A percentile compares a stretch with the other conserved stretches of the same genome.
Conservation (phyloP, 257 asterid species). For the Asclepias syriaca region DNA sequence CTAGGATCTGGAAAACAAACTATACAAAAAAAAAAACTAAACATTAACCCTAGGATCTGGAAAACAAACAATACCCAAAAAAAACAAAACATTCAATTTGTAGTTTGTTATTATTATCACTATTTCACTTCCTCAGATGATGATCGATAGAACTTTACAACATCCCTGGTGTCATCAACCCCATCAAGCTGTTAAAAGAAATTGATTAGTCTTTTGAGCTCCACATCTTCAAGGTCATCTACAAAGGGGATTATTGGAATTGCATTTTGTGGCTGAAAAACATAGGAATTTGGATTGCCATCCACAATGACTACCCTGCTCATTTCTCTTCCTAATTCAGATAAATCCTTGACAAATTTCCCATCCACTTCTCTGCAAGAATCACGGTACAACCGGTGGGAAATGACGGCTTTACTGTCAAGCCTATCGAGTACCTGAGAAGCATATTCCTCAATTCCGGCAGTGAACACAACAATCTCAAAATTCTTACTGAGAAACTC, state of each 20-base stretch:
- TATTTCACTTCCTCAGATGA: constrained; percentile 10
- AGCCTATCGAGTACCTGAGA: constrained; percentile 70
- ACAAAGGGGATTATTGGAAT: constrained; percentile 62
- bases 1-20: too few species aligned
- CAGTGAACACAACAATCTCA: constrained; percentile 84
- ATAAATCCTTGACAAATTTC: constrained; percentile 70
- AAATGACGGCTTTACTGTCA: constrained; percentile 49
- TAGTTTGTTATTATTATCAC: too few species aligned
- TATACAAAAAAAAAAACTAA: too few species aligned
- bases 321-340: constrained; percentile 72
- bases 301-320: constrained; percentile 57
- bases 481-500: constrained; percentile 42
- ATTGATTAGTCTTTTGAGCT: constrained; percentile 52
- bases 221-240: constrained; percentile 63
- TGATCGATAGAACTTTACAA: constrained; percentile 34
- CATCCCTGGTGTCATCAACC: constrained; percentile 62
- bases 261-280: constrained; percentile 67
- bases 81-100: constrained; percentile 14
- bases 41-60: constrained; percentile 11
- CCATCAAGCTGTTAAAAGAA: constrained; percentile 48
- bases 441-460: constrained; percentile 81
- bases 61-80: neutral
- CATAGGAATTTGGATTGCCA: constrained; percentile 81
- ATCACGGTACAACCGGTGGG: constrained; percentile 68
- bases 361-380: constrained; percentile 78